Percentiles rank a stretch among this genome's conserved stretches.
These are phyloP conservation scores for Aspergillus sclerotioniger DNA, from an alignment of 495 filamentous ascomycete genomes.

Conservation along the genomic window DNA sequence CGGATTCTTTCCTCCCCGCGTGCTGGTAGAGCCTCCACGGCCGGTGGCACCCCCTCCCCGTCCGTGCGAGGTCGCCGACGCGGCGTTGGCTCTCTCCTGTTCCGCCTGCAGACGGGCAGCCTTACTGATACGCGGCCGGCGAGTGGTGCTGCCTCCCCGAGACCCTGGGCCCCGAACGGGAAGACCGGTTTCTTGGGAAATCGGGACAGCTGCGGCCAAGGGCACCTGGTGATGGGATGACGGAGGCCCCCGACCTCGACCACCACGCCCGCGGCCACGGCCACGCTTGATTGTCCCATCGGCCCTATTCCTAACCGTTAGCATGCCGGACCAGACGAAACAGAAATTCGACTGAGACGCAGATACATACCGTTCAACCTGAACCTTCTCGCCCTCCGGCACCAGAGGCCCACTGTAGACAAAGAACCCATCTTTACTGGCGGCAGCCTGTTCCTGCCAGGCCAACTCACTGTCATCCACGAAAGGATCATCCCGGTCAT, in stretches of 20 bases:
- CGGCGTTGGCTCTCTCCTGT: conserved; percentile 59
- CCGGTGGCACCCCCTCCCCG: conserved; percentile 28
- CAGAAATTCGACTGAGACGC: conserved; percentile 4
- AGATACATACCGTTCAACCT: conserved; percentile 63
- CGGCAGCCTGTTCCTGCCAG: conserved; percentile 94
- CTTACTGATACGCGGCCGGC: conserved; percentile 81
- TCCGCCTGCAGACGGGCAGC: conserved; percentile 63
- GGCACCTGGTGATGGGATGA: conserved; percentile 38
- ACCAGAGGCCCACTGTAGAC: conserved; percentile 84
- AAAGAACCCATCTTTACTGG: conserved; percentile 89
- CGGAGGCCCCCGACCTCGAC: conserved; percentile 45
- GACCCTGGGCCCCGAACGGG: conserved; percentile 70
- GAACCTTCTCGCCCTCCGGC: conserved; percentile 85
- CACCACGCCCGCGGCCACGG: conserved; percentile 67
- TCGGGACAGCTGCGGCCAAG: conserved; percentile 39
- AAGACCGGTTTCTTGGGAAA: conserved; percentile 46
- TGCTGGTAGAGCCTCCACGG: conserved; percentile 34
- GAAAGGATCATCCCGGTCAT: conserved; percentile 95
- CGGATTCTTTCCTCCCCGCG: conserved; percentile 30
- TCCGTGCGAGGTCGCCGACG: conserved; percentile 25
- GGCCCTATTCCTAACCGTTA: conserved; percentile 50
- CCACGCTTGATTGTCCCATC: conserved; percentile 77
- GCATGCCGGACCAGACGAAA: conserved; percentile 6
- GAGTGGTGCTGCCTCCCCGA: conserved; percentile 68
- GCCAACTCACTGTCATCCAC: conserved; percentile 94